Base-by-base conservation (phyloP, 176 grass and related monocot species). In the Neostapfia colusana region DNA sequence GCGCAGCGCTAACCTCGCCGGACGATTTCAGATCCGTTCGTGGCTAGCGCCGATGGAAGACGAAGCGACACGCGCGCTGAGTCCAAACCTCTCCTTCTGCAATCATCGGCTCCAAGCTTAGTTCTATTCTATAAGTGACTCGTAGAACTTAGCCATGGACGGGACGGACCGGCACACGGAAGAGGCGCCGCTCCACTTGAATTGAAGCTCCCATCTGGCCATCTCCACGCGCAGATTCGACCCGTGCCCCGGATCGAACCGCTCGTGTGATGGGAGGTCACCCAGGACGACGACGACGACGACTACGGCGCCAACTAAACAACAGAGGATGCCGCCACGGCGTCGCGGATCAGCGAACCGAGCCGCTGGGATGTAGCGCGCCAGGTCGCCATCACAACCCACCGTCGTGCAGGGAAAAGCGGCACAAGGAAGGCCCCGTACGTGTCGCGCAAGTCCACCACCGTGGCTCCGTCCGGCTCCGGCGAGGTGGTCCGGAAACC, bases 351-450 rank as follows among this genome's bases (percentile, higher is more conserved):
- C 12, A 64, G 21, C 59, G 42, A 36, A 26, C 20, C 26, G 26
- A 70, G 68, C 9, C 41, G 42, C 58, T 62, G 73, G 40, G 62
- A 63, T 34, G 40, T 46, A 15, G 59, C 73, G 27, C 34, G 10
- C 18, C 74, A 37, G 63, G 63, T 65, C 74, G 13, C 74, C 59
- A 6, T 77, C 60, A 50, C 4, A 76, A 36, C 27, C 73, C 51
- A 51, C 40, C 41, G 59, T 18, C 58, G 41, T 35, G 41, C 74
- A 5, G 28, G 20, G 53, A 25, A 25, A 27, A 24, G 16, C 36
- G n/a, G 50, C 40, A 9, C 50, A 21, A 37, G 57, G 35, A 10
- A 54, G 51, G 20, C 2, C 55, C 50, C 23, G 20, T 45, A 36
- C 38, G n/a, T 51, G 20, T 46, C 34, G 26, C 43, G n/a, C 17